Base-by-base conservation (phyloP, 2,329 filamentous ascomycete genomes). In the Aspergillus sp. region DNA sequence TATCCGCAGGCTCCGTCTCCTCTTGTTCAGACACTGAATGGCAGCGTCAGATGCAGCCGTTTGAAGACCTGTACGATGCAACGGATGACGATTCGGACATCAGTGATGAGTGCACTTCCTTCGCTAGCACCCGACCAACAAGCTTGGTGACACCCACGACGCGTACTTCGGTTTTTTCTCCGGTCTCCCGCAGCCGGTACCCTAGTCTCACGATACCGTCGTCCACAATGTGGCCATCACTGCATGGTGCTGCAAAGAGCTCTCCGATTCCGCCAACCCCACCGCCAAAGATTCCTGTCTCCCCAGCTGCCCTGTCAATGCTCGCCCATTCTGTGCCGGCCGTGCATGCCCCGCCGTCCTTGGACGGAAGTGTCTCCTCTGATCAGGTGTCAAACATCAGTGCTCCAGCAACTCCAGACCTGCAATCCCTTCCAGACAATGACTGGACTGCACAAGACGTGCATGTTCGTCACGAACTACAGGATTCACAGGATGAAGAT, bases 311-410 rank as follows among this genome's bases (percentile, higher is more conserved):
- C 59, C 82, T 94, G 67, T 87, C 87, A 10, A 88, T 91, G 70
- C 87, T 97, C 74, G 84, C 86, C 28, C 83, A 88, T 21, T 84
- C 87, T 51, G 83, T 94, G 3, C 92, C 92, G 1, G 88, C 87
- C 38, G 85, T 87, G 30, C 93, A 91, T 58, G 89, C 91, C 5
- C 89, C 93, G 4, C 94, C 94, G 3, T 97, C 94, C 4, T 82
- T 97, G 3, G 93, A 97, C 78, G 93, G 92, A 21, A 97, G 92
- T 76, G 79, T 95, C 69, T 90, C 88, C 8, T 96, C 93, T 2
- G 93, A 97, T 72, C 92, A 96, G 73, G 85, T 96, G 75, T 91
- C 92, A 1, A 85, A 84, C 56, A 84, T 92, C 74, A 96, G 92
- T 70, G 91, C 91, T 52, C 92, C 94, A 5, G 87, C 91, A 10